Percentiles rank a stretch among this genome's conserved stretches.
These are phyloP conservation scores for Rhododendron ferrugineum DNA, from an alignment of 148 eudicot species.

Conservation along the genomic window DNA sequence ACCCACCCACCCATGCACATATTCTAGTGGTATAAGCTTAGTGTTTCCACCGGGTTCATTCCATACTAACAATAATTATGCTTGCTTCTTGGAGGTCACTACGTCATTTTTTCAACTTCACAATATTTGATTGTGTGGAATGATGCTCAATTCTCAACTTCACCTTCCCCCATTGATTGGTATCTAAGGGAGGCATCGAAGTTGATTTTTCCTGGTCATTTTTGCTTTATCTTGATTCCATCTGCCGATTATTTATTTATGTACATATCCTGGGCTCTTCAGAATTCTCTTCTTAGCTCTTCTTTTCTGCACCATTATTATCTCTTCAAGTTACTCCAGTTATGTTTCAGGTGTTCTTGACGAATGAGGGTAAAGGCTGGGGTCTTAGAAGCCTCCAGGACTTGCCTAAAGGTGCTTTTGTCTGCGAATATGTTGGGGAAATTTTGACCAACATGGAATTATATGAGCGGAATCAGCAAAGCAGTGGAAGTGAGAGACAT, in stretches of 20 bases:
- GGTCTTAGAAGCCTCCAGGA: constrained; percentile 47
- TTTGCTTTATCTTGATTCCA: not conserved
- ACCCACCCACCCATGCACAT: not conserved
- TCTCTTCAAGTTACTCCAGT: not conserved
- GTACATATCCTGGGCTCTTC: not conserved
- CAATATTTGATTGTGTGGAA: not conserved
- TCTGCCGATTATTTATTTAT: not conserved
- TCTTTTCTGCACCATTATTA: not conserved
- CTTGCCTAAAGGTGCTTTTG: constrained; percentile 59
- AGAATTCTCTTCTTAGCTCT: not conserved
- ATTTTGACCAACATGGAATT: constrained; percentile 52
- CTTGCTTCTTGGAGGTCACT: not conserved
- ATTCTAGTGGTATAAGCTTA: not conserved
- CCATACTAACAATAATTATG: not conserved
- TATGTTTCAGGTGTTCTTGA: constrained; percentile 45
- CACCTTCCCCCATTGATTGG: not conserved
- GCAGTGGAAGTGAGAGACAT: constrained; percentile 38
- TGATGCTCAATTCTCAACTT: not conserved
- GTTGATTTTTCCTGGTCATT: not conserved
- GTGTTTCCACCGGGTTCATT: not conserved
- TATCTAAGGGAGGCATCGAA: not conserved
- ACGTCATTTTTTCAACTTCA: not conserved
- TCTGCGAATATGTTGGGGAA: constrained; percentile 64
- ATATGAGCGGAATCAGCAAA: constrained; percentile 40
- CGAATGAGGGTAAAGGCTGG: constrained; percentile 59